phyloP scores from a whole-genome alignment of 208 protist genomes.

The Leishmania major region DNA sequence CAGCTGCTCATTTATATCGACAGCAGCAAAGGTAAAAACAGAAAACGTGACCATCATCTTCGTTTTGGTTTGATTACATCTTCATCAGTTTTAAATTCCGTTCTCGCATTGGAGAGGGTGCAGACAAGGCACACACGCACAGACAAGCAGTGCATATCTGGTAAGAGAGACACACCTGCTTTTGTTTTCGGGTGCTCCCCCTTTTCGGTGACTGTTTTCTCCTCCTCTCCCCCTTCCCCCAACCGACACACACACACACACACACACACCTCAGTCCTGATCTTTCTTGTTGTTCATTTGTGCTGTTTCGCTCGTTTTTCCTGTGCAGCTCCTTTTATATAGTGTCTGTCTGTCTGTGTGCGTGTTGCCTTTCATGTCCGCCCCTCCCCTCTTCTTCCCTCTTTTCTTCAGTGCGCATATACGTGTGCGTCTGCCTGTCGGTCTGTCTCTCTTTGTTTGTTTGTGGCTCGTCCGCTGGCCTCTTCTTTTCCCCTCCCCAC shows the following conservation, averaged over 20 bases:
- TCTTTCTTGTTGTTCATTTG: conserved; percentile 5
- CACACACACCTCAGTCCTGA: background rate
- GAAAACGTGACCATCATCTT: background rate
- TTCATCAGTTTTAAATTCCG: background rate
- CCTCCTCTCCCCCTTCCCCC: background rate
- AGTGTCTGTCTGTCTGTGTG: background rate
- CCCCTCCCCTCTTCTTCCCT: background rate
- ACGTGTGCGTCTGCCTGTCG: background rate
- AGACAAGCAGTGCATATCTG: background rate
- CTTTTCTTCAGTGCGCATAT: too few relatives aligned
- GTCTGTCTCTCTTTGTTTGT: too few relatives aligned
- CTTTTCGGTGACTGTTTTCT: background rate
- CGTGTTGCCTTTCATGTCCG: background rate
- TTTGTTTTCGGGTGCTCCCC: background rate
- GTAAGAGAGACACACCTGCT: background rate
- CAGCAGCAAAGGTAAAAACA: background rate
- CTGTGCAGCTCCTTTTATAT: background rate
- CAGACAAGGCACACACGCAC: background rate
- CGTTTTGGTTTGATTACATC: background rate
- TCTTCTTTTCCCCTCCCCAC: background rate
- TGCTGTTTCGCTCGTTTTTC: conserved; percentile 11
- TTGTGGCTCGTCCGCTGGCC: background rate
- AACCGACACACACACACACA: background rate
- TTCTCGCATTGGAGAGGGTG: background rate
- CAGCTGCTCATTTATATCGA: background rate